Percentiles rank a stretch among this genome's conserved stretches.
These are phyloP conservation scores for Acrodontium crateriforme DNA, from an alignment of 2,329 filamentous ascomycete genomes.

Conservation along the genomic window DNA sequence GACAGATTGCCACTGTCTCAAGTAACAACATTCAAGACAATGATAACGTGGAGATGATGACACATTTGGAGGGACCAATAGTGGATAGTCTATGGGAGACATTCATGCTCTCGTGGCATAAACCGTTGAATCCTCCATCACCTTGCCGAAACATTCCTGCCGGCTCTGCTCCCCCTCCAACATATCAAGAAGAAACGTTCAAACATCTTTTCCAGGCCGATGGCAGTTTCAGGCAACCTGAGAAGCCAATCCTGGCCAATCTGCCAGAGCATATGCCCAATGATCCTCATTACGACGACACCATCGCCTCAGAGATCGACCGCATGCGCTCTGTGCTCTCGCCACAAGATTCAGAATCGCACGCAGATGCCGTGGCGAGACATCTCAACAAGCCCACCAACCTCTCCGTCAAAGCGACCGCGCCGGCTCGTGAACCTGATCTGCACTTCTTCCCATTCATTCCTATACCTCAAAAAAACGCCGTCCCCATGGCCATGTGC, in stretches of 20 bases:
- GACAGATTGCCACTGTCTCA: constrained; percentile 54
- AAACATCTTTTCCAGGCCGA: constrained; percentile 18
- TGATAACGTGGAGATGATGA: constrained; percentile 66
- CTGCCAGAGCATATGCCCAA: constrained; percentile 44
- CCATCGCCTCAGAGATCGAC: constrained; percentile 46
- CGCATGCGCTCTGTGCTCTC: constrained; percentile 47
- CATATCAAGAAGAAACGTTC: constrained; percentile 21
- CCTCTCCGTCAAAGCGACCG: constrained; percentile 24
- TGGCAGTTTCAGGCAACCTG: constrained; percentile 13
- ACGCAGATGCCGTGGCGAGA: constrained; percentile 45
- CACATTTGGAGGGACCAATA: constrained; percentile 60
- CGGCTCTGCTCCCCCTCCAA: constrained; percentile 20
- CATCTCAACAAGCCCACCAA: constrained; percentile 40
- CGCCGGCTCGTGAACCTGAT: constrained; percentile 27
- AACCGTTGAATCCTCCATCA: constrained; percentile 44
- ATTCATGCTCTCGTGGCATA: constrained; percentile 59
- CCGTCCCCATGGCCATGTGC: constrained; percentile 28
- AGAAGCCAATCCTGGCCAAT: constrained; percentile 9
- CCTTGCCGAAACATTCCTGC: constrained; percentile 43
- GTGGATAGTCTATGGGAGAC: constrained; percentile 66
- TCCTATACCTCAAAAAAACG: constrained; percentile 25
- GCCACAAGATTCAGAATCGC: constrained; percentile 36
- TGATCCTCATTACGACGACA: constrained; percentile 49
- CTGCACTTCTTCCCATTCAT: constrained; percentile 42
- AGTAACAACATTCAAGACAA: constrained; percentile 66